Evolutionary conservation across 352 stramenopile species (phyloP), one percentile per base, ranked within the genome.

Genomic region (Chrysophaeum taylorii): DNA sequence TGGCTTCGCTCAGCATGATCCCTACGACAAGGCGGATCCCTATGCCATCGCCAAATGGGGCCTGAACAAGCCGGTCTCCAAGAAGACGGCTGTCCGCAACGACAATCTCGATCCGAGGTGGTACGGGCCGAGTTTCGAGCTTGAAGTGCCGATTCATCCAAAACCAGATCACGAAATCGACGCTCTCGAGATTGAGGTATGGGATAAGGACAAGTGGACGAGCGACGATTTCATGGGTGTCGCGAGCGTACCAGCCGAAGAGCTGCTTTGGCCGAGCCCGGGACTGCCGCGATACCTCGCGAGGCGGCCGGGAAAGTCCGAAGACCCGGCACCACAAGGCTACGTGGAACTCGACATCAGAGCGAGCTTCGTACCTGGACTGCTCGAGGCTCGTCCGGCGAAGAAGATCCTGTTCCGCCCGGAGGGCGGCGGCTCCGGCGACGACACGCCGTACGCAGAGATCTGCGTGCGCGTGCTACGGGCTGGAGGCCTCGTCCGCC

Each of bases 41-140:
- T 74, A 74, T 38, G 38, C 29, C 25, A 27, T 74, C n/a, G 37
- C 71, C 37, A 60, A 54, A 7, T 71, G 62, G 50, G 53, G 53
- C n/a, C 39, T 33, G 57, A 5, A 69, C 42, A 62, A 27, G 31
- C n/a, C n/a, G n/a, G n/a, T n/a, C n/a, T 50, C 68, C 14, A 29
- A 45, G 41, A 71, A 71, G 70, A 62, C 33, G 21, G 0, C 12
- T 21, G 50, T 68, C n/a, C 18, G 61, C 35, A 33, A 52, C n/a
- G 57, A 74, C 38, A 54, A 29, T 2, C 57, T 74, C 37, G 38
- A 74, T 31, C 70, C 70, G 35, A 43, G 7, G 31, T 74, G 70
- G 70, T 57, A 71, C 31, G 39, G 64, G 29, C 23, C 27, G 25
- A 63, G 35, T 21, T 64, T 67, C 50, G 57, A 69, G 35, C 43